phyloP scores from a whole-genome alignment of 257 asterid genomes.

The Lycium ferocissimum region DNA sequence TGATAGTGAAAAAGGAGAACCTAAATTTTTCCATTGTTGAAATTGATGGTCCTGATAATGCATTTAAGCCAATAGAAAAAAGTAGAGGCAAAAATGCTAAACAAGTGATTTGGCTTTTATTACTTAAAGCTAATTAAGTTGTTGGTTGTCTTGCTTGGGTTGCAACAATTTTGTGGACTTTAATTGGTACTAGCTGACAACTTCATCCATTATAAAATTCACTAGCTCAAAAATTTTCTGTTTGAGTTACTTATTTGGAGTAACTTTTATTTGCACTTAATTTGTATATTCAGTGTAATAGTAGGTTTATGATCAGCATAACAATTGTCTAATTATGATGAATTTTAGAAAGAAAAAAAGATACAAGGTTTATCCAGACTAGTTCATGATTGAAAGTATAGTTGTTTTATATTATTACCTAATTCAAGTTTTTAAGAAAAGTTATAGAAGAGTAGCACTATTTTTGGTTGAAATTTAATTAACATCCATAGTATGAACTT shows the following conservation, averaged over 20 bases:
- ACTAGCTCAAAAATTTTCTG: no score
- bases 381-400: not conserved
- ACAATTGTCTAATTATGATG: not conserved
- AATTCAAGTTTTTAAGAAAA: not conserved
- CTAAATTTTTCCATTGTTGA: slow-evolving; percentile 69
- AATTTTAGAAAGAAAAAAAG: not conserved
- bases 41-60: slow-evolving; percentile 72
- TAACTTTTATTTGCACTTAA: not conserved
- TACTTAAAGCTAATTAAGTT: slow-evolving; percentile 69
- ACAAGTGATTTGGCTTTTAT: slow-evolving; percentile 72
- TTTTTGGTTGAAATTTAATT: slow-evolving; percentile 1
- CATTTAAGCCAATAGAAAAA: slow-evolving; percentile 67
- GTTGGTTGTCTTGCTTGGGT: slow-evolving; percentile 69
- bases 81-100: slow-evolving; percentile 65
- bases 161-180: slow-evolving; percentile 48
- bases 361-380: no score
- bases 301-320: not conserved
- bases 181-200: slow-evolving; percentile 43
- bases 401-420: slow-evolving; percentile 9
- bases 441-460: not conserved
- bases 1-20: slow-evolving; percentile 73
- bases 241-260: not conserved
- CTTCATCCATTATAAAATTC: no score
- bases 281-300: not conserved
- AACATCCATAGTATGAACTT: not conserved